Evolutionary conservation across 106 monocot species (phyloP), one percentile per base, ranked within the genome.

Genomic region (Xerophyta viscosa): DNA sequence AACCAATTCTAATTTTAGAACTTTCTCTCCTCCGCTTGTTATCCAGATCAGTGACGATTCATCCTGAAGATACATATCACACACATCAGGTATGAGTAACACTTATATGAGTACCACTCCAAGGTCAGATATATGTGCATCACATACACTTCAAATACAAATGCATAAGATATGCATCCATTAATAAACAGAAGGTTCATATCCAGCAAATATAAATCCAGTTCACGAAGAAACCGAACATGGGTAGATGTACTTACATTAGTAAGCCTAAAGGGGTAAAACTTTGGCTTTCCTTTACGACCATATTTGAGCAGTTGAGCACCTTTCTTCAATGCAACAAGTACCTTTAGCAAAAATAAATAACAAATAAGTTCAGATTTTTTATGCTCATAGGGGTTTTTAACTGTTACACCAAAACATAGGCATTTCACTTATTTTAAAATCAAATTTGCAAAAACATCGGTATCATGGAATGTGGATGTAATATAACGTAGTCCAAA

Each of bases 261-360:
- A 37, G 81, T 75, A 31, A 85, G 50, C 67, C 82, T 91, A 51
- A 90, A 86, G 9, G 78, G 86, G 48, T 55, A 86, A 53, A 91
- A 86, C 63, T 91, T 91, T 39, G 91, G 86, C 55, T 86, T 86
- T 27, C 86, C 91, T 67, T 79, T 86, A 23, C 91, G 78, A 69
- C 85, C 78, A 62, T 79, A 86, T 67, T 91, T 91, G 22, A 91
- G 78, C 48, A 91, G 59, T 27, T 86, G 82, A 29, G 76, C 60
- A 11, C 86, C 91, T 70, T 82, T 91, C 71, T 91, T 91, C 75
- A 91, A 62, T 78, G 86, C 82, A 73, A 91, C 57, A 52, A 86
- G 71, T 48, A 66, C 78, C 91, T 91, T 44, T 31, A 81, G 49
- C 1, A 29, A 8, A 12, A 27, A 18, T 25, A 20, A 20, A 51